phyloP scores from a whole-genome alignment of 768 basidiomycete genomes.

The Boletus rubropictus region DNA sequence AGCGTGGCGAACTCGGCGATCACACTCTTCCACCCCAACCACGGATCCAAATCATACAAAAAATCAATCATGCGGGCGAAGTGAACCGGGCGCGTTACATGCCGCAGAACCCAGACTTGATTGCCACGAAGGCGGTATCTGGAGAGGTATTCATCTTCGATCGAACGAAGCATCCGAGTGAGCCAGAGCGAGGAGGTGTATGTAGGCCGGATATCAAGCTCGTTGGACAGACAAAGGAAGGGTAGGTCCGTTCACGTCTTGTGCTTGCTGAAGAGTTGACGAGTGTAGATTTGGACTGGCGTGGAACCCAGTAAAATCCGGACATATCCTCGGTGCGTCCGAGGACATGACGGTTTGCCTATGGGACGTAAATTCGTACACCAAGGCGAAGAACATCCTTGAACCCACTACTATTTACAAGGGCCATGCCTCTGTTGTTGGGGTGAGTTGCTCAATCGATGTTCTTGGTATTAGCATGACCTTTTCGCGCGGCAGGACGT shows the following conservation, averaged over 20 bases:
- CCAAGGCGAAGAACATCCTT: conserved; percentile 69
- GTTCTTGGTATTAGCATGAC: neutral
- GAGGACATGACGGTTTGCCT: conserved; percentile 96
- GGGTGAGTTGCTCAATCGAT: conserved; percentile 46
- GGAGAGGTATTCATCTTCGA: conserved; percentile 96
- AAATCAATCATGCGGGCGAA: conserved; percentile 92
- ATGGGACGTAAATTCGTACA: conserved; percentile 92
- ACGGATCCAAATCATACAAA: conserved; percentile 84
- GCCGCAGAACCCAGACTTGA: conserved; percentile 97
- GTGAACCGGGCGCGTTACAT: conserved; percentile 98
- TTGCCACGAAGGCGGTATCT: conserved; percentile 89
- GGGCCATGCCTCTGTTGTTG: conserved; percentile 89
- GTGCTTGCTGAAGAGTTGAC: conserved; percentile 3
- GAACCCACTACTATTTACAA: conserved; percentile 80
- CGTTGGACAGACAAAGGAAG: conserved; percentile 88
- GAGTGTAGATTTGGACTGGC: conserved; percentile 81
- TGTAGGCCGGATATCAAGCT: conserved; percentile 90
- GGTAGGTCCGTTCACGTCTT: conserved; percentile 46
- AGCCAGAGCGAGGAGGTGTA: conserved; percentile 77
- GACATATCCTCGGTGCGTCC: conserved; percentile 85
- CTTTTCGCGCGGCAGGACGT: conserved; percentile 61
- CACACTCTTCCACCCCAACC: conserved; percentile 81
- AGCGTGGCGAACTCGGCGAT: conserved; percentile 91
- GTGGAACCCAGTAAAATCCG: conserved; percentile 82
- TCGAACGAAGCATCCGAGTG: conserved; percentile 91